Evolutionary conservation across 768 basidiomycete species (phyloP).

Genomic region (Suillus placidus): DNA sequence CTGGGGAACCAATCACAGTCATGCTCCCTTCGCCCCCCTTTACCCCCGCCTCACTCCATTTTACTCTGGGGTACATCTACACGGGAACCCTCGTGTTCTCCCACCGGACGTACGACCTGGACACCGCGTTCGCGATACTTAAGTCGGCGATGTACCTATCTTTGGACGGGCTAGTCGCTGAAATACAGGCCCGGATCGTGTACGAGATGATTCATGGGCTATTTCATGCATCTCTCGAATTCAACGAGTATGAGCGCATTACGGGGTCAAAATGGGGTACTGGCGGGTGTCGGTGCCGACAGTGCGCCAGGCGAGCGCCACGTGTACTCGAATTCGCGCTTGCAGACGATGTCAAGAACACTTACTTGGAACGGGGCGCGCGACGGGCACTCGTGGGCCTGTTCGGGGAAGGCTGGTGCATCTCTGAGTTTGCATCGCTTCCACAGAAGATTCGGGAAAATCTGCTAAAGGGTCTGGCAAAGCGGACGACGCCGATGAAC

Average conservation of each 20-base stretch:
- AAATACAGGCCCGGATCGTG: slow-evolving; percentile 80
- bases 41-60: slow-evolving; percentile 91
- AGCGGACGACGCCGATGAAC: slow-evolving; percentile 66
- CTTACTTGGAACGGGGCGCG: slow-evolving; percentile 68
- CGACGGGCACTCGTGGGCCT: slow-evolving; percentile 77
- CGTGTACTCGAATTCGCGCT: slow-evolving; percentile 83
- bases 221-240: slow-evolving; percentile 80
- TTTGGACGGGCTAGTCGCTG: slow-evolving; percentile 71
- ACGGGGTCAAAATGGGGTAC: slow-evolving; percentile 80
- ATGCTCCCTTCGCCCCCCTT: slow-evolving; percentile 90
- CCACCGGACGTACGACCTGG: slow-evolving; percentile 89
- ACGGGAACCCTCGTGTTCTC: slow-evolving; percentile 94
- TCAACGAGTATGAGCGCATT: slow-evolving; percentile 75
- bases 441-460: slow-evolving; percentile 64
- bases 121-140: slow-evolving; percentile 89
- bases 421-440: slow-evolving; percentile 74
- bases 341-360: slow-evolving; percentile 75
- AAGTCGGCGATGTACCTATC: slow-evolving; percentile 80
- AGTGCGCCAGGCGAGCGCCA: slow-evolving; percentile 80
- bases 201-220: slow-evolving; percentile 91
- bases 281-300: slow-evolving; percentile 81
- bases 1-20: slow-evolving; percentile 56
- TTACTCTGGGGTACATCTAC: slow-evolving; percentile 93
- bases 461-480: slow-evolving; percentile 73
- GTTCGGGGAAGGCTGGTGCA: slow-evolving; percentile 91